phyloP scores from a whole-genome alignment of 2,329 filamentous ascomycete species.

The Fusarium mundagurra region DNA sequence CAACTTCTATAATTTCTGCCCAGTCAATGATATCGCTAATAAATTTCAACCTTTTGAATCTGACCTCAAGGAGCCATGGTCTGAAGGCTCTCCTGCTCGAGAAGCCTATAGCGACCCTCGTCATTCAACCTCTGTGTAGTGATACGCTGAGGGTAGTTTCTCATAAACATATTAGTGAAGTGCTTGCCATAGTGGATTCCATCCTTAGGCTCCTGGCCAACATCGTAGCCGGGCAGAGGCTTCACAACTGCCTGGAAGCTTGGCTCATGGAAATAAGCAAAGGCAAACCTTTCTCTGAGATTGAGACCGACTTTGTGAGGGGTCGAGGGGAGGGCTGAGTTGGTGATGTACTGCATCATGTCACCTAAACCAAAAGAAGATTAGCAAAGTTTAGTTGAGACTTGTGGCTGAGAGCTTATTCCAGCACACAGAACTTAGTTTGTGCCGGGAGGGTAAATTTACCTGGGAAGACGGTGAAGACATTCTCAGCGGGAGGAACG shows the following conservation, averaged over 20 bases:
- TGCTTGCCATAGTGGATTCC: constrained; percentile 62
- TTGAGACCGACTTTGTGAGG: constrained; percentile 63
- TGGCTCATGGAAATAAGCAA: constrained; percentile 63
- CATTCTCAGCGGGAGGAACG: constrained; percentile 55
- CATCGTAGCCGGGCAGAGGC: constrained; percentile 53
- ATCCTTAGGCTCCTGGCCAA: constrained; percentile 44
- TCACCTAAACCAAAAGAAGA: constrained; percentile 49
- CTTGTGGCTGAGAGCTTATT: too few species aligned
- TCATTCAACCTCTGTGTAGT: constrained; percentile 49
- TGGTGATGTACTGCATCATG: constrained; percentile 63
- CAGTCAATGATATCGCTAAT: background rate
- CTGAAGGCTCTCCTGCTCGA: background rate
- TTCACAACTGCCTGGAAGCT: constrained; percentile 57
- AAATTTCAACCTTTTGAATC: background rate
- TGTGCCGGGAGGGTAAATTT: background rate
- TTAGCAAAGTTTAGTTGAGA: background rate
- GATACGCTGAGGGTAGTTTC: constrained; percentile 59
- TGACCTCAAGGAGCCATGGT: background rate
- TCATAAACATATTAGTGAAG: constrained; percentile 62
- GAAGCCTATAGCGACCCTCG: background rate
- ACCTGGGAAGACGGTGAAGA: constrained; percentile 62
- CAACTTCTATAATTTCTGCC: background rate
- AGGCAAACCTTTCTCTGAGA: constrained; percentile 57
- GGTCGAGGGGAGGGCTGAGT: constrained; percentile 56
- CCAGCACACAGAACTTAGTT: too few species aligned